Conservation (phyloP, 192 early-diverging fungal species). For the Backusella tuberculispora region DNA sequence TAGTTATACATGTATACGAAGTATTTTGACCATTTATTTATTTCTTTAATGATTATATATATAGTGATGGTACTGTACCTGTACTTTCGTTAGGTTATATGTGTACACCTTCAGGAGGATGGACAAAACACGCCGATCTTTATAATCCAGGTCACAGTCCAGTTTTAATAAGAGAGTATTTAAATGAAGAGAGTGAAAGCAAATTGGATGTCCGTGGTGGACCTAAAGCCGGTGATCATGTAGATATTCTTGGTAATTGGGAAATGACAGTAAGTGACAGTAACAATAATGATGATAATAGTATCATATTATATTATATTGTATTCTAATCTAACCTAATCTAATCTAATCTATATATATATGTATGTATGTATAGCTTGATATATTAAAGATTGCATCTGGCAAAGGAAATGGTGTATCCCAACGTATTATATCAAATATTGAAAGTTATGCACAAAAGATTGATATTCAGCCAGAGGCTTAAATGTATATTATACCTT, state of each 20-base stretch:
- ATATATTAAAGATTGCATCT: slow-evolving; percentile 39
- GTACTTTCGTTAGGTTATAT: slow-evolving; percentile 83
- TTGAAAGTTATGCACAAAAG: slow-evolving; percentile 26
- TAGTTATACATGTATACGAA: background rate
- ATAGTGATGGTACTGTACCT: slow-evolving; percentile 88
- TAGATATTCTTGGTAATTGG: slow-evolving; percentile 66
- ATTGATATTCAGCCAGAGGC: background rate
- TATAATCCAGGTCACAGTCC: slow-evolving; percentile 78
- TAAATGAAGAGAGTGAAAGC: slow-evolving; percentile 55
- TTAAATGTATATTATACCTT: background rate
- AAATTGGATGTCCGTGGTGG: slow-evolving; percentile 74
- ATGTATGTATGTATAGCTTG: slow-evolving; percentile 16
- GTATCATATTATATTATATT: too few species aligned
- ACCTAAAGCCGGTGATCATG: slow-evolving; percentile 76
- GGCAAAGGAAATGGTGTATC: slow-evolving; percentile 25
- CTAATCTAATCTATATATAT: too few species aligned
- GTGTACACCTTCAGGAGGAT: slow-evolving; percentile 74
- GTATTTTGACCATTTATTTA: background rate
- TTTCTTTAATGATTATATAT: background rate
- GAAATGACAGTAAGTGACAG: background rate
- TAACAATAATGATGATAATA: too few species aligned
- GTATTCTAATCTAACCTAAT: too few species aligned
- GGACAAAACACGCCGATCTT: slow-evolving; percentile 66
- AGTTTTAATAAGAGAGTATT: slow-evolving; percentile 74
- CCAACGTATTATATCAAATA: slow-evolving; percentile 29